Percentiles rank a stretch among this genome's conserved stretches.
Evolutionary conservation across 176 grass and related monocot genomes (phyloP).

Genomic region (Raddia guianensis): DNA sequence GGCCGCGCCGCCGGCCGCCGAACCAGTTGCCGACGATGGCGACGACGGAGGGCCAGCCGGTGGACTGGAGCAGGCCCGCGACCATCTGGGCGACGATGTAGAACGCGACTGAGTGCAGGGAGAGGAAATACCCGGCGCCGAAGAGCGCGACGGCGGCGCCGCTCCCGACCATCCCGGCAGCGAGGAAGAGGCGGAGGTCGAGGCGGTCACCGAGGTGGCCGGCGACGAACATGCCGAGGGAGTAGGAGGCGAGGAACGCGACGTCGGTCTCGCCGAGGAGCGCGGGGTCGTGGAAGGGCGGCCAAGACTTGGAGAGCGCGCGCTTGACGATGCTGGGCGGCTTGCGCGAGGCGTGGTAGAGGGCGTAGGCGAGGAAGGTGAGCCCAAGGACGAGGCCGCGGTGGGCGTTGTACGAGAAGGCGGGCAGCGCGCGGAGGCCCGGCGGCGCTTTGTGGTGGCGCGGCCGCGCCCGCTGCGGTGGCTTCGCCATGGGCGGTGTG

Average conservation of each 20-base stretch:
- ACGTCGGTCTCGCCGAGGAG: slow-evolving; percentile 72
- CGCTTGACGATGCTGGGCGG: slow-evolving; percentile 74
- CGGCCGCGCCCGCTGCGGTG: slow-evolving; percentile 21
- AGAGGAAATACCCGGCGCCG: slow-evolving; percentile 57
- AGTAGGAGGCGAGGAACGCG: slow-evolving; percentile 71
- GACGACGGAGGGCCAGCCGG: slow-evolving; percentile 69
- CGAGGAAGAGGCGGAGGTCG: slow-evolving; percentile 70
- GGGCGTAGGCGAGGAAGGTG: slow-evolving; percentile 73
- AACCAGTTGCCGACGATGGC: slow-evolving; percentile 79
- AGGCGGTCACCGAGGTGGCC: slow-evolving; percentile 71
- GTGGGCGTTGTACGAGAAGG: slow-evolving; percentile 55
- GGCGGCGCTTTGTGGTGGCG: slow-evolving; percentile 32
- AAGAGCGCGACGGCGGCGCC: slow-evolving; percentile 54
- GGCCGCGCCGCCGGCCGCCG: slow-evolving; percentile 50
- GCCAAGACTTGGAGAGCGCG: slow-evolving; percentile 49
- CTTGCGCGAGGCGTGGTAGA: slow-evolving; percentile 77
- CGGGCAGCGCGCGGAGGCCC: slow-evolving; percentile 41
- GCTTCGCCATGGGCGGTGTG: slow-evolving; percentile 31
- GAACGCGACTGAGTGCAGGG: slow-evolving; percentile 50
- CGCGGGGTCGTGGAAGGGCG: slow-evolving; percentile 51
- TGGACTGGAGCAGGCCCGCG: slow-evolving; percentile 61
- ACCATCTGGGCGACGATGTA: slow-evolving; percentile 59
- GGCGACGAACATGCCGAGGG: slow-evolving; percentile 66
- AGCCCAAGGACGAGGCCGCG: slow-evolving; percentile 62
- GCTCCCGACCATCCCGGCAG: slow-evolving; percentile 57